These are phyloP conservation scores for Colletotrichum endophyticum DNA, from an alignment of 2,329 filamentous ascomycete species.

Conservation along the genomic window DNA sequence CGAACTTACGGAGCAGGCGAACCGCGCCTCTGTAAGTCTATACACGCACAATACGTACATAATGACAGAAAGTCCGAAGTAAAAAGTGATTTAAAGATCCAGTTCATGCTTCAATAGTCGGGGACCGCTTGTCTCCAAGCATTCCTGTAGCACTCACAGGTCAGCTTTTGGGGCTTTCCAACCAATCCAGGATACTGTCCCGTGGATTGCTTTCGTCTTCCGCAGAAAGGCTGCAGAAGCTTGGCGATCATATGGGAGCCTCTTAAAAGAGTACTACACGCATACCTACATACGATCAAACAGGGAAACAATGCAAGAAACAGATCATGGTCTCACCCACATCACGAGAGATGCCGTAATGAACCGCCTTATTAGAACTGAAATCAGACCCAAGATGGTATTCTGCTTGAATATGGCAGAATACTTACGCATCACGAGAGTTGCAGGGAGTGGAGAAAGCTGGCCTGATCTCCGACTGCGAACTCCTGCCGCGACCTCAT, in stretches of 20 bases:
- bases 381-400: accelerated
- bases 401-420: neutral
- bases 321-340: neutral
- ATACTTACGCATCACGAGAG: too few species aligned
- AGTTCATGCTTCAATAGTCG: neutral
- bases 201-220: neutral
- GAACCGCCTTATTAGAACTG: neutral
- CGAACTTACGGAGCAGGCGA: accelerated
- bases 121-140: neutral
- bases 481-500: neutral
- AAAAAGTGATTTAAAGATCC: accelerated
- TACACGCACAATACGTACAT: neutral
- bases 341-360: neutral
- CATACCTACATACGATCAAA: neutral
- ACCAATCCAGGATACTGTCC: neutral
- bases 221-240: neutral
- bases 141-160: neutral
- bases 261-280: neutral
- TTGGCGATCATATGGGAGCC: neutral
- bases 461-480: neutral
- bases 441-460: neutral
- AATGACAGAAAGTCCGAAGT: accelerated
- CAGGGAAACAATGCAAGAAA: neutral
- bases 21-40: neutral
- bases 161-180: neutral